These are phyloP conservation scores for Metschnikowia cerradonensis DNA, from an alignment of 805 yeast genomes.

Conservation along the genomic window DNA sequence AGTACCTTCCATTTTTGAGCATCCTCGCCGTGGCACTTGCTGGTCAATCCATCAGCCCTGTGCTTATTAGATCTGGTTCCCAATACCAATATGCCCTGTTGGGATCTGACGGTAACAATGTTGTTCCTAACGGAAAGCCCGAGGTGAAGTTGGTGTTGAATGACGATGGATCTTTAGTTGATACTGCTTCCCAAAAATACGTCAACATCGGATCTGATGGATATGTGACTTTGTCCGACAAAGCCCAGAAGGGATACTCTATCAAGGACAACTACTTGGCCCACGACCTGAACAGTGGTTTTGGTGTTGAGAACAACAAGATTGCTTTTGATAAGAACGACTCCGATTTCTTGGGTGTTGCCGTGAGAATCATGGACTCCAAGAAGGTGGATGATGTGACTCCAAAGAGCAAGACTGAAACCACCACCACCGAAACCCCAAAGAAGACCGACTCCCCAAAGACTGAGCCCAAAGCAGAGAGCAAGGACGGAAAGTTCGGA, in stretches of 20 bases:
- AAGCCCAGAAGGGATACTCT: constrained; percentile 12
- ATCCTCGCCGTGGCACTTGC: constrained; percentile 24
- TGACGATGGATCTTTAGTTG: constrained; percentile 23
- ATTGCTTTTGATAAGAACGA: constrained; percentile 3
- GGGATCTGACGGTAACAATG: constrained; percentile 8
- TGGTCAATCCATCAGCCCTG: constrained; percentile 18
- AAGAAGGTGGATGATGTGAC: constrained; percentile 3
- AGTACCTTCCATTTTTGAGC: constrained; percentile 17
- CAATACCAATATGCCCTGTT: constrained; percentile 19
- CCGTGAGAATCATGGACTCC: constrained; percentile 5
- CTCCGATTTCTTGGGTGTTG: constrained; percentile 6
- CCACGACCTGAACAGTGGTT: background rate
- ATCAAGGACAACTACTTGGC: constrained; percentile 4
- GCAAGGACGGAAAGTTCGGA: constrained; percentile 13
- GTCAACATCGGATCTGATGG: constrained; percentile 12
- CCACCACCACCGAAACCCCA: background rate
- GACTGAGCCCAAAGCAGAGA: background rate
- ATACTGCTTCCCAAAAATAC: constrained; percentile 16
- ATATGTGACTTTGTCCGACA: constrained; percentile 7
- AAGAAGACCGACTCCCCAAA: background rate
- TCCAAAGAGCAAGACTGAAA: background rate
- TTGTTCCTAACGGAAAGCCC: constrained; percentile 12
- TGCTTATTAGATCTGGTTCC: constrained; percentile 26
- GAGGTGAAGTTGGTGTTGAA: constrained; percentile 19
- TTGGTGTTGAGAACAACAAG: background rate